phyloP scores from a whole-genome alignment of 139 green algal genomes.

The Coccomyxa sp. region DNA sequence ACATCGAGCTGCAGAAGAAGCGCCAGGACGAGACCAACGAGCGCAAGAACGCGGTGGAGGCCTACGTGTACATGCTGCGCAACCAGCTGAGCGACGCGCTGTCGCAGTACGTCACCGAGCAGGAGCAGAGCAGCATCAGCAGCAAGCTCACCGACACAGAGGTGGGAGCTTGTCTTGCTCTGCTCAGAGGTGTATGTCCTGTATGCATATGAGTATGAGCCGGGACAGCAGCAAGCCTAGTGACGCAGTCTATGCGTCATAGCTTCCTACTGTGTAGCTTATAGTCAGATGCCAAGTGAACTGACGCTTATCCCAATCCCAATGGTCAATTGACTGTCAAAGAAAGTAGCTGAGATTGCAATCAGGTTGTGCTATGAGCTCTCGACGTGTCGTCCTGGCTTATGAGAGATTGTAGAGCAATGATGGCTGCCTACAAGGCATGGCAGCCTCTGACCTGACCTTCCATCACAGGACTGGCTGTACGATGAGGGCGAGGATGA shows the following conservation, averaged over 20 bases:
- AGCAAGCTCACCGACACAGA: slow-evolving; percentile 50
- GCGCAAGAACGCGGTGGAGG: slow-evolving; percentile 94
- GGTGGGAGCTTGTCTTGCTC: slow-evolving; percentile 8
- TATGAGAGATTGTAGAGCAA: too few species aligned
- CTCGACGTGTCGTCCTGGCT: too few species aligned
- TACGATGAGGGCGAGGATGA: slow-evolving; percentile 98
- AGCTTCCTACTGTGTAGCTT: background rate
- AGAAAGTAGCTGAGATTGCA: too few species aligned
- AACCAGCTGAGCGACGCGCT: slow-evolving; percentile 69
- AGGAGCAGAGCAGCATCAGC: slow-evolving; percentile 53
- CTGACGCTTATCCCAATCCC: background rate
- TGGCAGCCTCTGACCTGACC: too few species aligned
- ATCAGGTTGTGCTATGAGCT: too few species aligned
- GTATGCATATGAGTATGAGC: too few species aligned
- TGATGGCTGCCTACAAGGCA: too few species aligned
- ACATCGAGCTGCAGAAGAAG: slow-evolving; percentile 70
- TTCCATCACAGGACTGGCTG: slow-evolving; percentile 98
- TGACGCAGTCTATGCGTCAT: background rate
- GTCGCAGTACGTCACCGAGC: slow-evolving; percentile 59
- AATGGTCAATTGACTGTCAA: too few species aligned
- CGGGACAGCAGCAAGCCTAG: too few species aligned
- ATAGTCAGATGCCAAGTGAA: background rate
- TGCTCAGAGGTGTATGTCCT: too few species aligned
- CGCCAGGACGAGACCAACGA: slow-evolving; percentile 95
- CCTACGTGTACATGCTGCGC: slow-evolving; percentile 89